These are phyloP conservation scores for Ogataea wickerhamii DNA, from an alignment of 805 yeast genomes.

Conservation along the genomic window DNA sequence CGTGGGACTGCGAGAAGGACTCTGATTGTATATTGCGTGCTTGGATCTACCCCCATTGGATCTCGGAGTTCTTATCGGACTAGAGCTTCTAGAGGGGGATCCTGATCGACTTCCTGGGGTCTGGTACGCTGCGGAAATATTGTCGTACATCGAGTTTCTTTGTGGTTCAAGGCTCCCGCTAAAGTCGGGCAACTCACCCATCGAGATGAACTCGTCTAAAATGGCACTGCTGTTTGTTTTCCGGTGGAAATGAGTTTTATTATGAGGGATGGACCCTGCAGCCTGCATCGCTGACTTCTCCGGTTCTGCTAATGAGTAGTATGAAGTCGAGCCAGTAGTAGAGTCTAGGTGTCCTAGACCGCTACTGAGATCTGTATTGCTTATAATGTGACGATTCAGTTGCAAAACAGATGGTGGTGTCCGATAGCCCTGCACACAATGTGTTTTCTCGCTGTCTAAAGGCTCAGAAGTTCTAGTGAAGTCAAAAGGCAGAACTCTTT, in stretches of 20 bases:
- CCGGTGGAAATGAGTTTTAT: constrained; percentile 18
- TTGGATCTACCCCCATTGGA: not conserved
- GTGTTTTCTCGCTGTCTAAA: not conserved
- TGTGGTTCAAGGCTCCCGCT: constrained; percentile 4
- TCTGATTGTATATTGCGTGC: constrained; percentile 1
- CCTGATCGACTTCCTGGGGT: constrained; percentile 11
- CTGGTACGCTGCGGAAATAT: constrained; percentile 10
- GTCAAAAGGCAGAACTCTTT: constrained; percentile 3
- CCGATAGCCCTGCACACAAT: not conserved
- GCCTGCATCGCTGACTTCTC: constrained; percentile 16
- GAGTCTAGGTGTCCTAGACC: not conserved
- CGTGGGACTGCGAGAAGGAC: constrained; percentile 8
- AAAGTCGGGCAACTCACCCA: constrained; percentile 11
- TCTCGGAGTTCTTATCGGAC: constrained; percentile 6
- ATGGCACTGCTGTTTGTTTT: constrained; percentile 24
- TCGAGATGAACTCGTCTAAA: constrained; percentile 28
- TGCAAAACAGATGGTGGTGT: constrained; percentile 5
- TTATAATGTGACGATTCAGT: constrained; percentile 2
- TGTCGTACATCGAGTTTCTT: constrained; percentile 24
- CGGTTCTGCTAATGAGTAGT: constrained; percentile 21
- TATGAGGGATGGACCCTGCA: constrained; percentile 11
- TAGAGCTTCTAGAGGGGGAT: constrained; percentile 10
- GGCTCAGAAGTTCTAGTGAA: constrained; percentile 2
- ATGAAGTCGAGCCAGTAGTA: constrained; percentile 3
- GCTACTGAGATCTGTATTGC: not conserved